Base-by-base conservation (phyloP, 495 filamentous ascomycete species). In the Aspergillus conjunctus region DNA sequence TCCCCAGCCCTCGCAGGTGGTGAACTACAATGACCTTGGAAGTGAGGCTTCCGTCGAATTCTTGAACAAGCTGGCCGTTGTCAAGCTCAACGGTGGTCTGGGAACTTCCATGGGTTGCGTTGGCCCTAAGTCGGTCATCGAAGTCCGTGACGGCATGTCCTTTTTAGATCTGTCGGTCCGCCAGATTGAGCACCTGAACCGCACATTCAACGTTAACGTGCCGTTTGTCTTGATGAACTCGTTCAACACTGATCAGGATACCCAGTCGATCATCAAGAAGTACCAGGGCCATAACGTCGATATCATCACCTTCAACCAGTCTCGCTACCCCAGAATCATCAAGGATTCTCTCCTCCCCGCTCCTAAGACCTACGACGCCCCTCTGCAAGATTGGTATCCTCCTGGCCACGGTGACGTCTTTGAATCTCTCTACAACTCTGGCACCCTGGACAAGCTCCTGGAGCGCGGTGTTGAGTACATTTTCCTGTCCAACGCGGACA, bases 141-240 rank as follows among this genome's bases (percentile, higher is more conserved):
- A 99, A 79, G 94, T 99, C 75, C 94, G 94, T 75, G 94, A 99
- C 73, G 95, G 95, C 85, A 98, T 98, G 94, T 98, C 94, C 64
- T 99, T 99, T 88, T 85, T 99, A 56, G 94, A 99, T 78, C 86
- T 99, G 70, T 98, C 94, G 8, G 94, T 99, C 65, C 91, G 94
- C 68, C 94, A 99, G 83, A 93, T 99, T 71, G 94, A 99, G 82
- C 95, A 93, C 83, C 88, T 99, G 61, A 99, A 99, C 87, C 90
- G 92, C 71, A 97, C 90, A 46, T 98, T 96, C 81, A 86, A 89
- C 66, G 91, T 96, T 77, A 97, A 97, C 74, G 94, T 99, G 20
- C 94, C 94, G 44, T 97, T 99, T 80, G 89, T 99, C 64, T 86
- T 99, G 71, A 99, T 99, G 94, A 99, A 99, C 87, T 98, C 94